Conservation (phyloP, 2,329 filamentous ascomycete species). For the Penicillium sumatraense region DNA sequence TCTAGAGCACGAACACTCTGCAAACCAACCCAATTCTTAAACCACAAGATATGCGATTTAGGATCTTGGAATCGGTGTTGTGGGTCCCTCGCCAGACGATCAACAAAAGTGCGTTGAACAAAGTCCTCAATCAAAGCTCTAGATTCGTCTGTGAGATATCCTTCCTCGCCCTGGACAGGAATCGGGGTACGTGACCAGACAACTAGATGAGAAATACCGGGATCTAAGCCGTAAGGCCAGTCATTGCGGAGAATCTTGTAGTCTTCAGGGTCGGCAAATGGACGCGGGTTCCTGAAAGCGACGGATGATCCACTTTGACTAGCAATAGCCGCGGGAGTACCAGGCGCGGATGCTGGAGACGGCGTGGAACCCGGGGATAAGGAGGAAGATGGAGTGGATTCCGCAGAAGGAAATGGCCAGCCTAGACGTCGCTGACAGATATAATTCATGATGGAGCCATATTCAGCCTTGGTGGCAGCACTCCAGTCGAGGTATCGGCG, state of each 20-base stretch:
- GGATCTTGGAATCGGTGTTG: constrained; percentile 34
- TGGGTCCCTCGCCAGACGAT: constrained; percentile 43
- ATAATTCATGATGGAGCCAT: constrained; percentile 62
- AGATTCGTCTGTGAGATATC: constrained; percentile 58
- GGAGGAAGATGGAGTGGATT: too few species aligned
- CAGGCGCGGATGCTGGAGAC: constrained; percentile 7
- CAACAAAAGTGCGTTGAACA: constrained; percentile 55
- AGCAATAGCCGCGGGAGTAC: constrained; percentile 28
- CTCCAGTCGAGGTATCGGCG: constrained; percentile 65
- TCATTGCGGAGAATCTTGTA: constrained; percentile 65
- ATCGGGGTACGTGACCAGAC: constrained; percentile 62
- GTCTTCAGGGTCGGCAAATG: constrained; percentile 60
- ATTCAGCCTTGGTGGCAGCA: constrained; percentile 56
- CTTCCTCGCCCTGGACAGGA: constrained; percentile 48
- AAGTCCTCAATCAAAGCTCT: constrained; percentile 54
- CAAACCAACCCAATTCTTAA: constrained; percentile 66
- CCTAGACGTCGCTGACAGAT: constrained; percentile 59
- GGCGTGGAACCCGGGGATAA: constrained; percentile 23
- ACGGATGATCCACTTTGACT: constrained; percentile 33
- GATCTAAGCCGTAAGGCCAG: constrained; percentile 65
- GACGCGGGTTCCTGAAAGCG: constrained; percentile 51
- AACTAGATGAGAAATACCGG: constrained; percentile 60
- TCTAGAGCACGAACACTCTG: constrained; percentile 65
- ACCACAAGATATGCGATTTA: constrained; percentile 61
- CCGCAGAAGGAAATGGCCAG: constrained; percentile 49